Base-by-base conservation (phyloP, 2,329 filamentous ascomycete genomes). In the Alternaria hordeiaustralica region DNA sequence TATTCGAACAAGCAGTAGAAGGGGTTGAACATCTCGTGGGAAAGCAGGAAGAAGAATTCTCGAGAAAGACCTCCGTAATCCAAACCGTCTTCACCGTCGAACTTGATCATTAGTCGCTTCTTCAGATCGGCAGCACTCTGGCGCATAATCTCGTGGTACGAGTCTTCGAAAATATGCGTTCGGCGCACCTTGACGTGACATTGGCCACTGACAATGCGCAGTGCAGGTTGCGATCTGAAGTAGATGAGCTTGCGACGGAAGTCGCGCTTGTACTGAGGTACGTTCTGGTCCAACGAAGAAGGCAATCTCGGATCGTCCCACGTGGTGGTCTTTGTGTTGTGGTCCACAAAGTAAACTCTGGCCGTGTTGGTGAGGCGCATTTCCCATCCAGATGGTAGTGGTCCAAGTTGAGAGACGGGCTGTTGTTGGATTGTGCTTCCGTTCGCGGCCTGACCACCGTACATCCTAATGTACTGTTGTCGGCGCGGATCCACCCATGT, bases 1-100 rank as follows among this genome's bases (percentile, higher is more conserved):
- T 99, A 99, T 83, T 99, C 96, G 85, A 99, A 99, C 58, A 99
- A 87, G 80, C 96, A 99, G 85, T 99, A 99, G 84, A 99, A 99
- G 30, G 96, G 96, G 81, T 99, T 99, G 85, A 99, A 99, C 96
- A 99, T 99, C 85, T 99, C 96, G 83, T 99, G 96, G 15, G 95
- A 98, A 59, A 99, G 88, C 44, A 99, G 86, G 89, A 99, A 99
- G 87, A 99, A 99, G 86, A 99, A 99, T 82, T 99, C 96, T 67
- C 88, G 88, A 36, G 96, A 99, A 60, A 99, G 87, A 86, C 96
- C 96, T 80, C 96, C 96, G 77, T 99, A 99, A 82, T 99, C 96
- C 65, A 99, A 84, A 82, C 96, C 96, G 75, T 99, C 96, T 83
- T 99, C 96, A 53, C 96, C 96, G 72, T 99, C 96, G 73, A 99